Percentiles rank a stretch among this genome's conserved stretches.
These are phyloP conservation scores for Lepraria neglecta DNA, from an alignment of 495 filamentous ascomycete genomes.

Conservation along the genomic window DNA sequence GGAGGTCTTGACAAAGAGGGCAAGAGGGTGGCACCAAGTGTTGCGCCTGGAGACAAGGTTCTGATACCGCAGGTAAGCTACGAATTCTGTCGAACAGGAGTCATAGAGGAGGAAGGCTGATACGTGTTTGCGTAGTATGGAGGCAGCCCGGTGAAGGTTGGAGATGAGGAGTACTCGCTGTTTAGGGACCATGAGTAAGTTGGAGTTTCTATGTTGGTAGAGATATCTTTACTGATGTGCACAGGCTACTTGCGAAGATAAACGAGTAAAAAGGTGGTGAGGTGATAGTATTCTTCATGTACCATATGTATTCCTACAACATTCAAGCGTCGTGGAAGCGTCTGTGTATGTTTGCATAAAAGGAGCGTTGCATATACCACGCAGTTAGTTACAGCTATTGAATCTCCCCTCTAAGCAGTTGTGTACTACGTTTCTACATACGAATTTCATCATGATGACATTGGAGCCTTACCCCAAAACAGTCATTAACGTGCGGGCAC, in stretches of 20 bases:
- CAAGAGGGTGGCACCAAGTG: slow-evolving; percentile 74
- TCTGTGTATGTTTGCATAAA: slow-evolving; percentile 19
- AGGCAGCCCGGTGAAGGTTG: slow-evolving; percentile 92
- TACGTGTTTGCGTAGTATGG: slow-evolving; percentile 60
- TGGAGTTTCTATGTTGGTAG: not conserved
- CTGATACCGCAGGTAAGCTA: slow-evolving; percentile 87
- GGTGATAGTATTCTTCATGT: slow-evolving; percentile 14
- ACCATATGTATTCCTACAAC: slow-evolving; percentile 24
- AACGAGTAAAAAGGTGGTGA: slow-evolving; percentile 57
- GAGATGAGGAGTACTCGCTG: slow-evolving; percentile 90
- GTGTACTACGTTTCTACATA: not conserved
- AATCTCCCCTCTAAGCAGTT: slow-evolving; percentile 20
- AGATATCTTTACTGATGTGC: slow-evolving; percentile 27
- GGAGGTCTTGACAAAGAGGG: slow-evolving; percentile 81
- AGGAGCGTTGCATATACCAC: slow-evolving; percentile 27
- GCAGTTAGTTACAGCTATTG: slow-evolving; percentile 14
- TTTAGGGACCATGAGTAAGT: slow-evolving; percentile 95
- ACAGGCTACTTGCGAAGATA: slow-evolving; percentile 80
- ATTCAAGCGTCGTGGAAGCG: slow-evolving; percentile 11
- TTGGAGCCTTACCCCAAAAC: too few species aligned
- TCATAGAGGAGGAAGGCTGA: slow-evolving; percentile 29
- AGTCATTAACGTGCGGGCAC: too few species aligned
- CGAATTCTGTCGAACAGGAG: not conserved
- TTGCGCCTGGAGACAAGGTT: slow-evolving; percentile 79
- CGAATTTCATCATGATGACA: not conserved